phyloP scores from a whole-genome alignment of 805 yeast species.

The Schwanniomyces pseudopolymorphus region DNA sequence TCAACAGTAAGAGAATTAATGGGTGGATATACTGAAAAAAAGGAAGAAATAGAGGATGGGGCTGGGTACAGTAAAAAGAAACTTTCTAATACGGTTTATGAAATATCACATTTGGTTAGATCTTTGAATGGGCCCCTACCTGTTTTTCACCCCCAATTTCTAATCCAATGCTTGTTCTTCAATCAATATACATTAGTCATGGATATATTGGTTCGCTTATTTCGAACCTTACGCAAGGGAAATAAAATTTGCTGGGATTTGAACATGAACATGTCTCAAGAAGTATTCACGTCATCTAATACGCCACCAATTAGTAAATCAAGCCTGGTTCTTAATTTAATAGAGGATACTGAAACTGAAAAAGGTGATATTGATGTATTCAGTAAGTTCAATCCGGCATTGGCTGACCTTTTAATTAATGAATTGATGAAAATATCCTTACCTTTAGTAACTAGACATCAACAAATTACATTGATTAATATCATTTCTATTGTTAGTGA shows the following conservation, averaged over 20 bases:
- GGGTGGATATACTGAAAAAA: conserved; percentile 24
- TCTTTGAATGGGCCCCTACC: conserved; percentile 89
- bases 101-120: conserved; percentile 67
- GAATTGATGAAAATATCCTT: conserved; percentile 63
- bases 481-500: conserved; percentile 64
- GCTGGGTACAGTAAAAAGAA: conserved; percentile 17
- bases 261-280: conserved; percentile 21
- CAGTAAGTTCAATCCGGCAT: conserved; percentile 36
- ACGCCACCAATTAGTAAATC: conserved; percentile 3
- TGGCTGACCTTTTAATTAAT: conserved; percentile 52
- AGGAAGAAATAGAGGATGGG: conserved; percentile 22
- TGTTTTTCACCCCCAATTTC: conserved; percentile 83
- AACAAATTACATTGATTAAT: conserved; percentile 77
- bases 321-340: not conserved
- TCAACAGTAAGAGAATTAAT: conserved; percentile 45
- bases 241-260: conserved; percentile 33
- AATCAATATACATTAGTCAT: conserved; percentile 57
- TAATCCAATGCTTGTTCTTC: conserved; percentile 71
- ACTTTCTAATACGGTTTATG: conserved; percentile 23
- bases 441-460: conserved; percentile 86
- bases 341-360: not conserved
- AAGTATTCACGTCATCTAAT: conserved; percentile 9
- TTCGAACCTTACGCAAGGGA: conserved; percentile 47
- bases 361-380: conserved; percentile 22
- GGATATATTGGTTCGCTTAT: conserved; percentile 54